phyloP scores from a whole-genome alignment of 2,329 filamentous ascomycete species.

The Mycogone perniciosa region DNA sequence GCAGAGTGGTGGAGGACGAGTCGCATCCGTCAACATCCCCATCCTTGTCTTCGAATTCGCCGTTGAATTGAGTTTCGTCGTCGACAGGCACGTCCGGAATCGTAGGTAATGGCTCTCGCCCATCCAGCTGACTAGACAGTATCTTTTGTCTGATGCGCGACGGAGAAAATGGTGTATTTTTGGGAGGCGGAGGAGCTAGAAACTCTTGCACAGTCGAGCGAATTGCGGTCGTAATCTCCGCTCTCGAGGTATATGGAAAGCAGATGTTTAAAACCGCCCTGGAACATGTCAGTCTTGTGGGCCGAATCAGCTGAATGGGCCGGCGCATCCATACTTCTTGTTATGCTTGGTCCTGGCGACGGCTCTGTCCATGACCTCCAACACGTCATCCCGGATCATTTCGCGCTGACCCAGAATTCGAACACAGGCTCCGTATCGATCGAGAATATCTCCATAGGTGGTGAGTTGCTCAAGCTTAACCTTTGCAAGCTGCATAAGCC shows the following conservation, averaged over 20 bases:
- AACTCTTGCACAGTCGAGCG: conserved; percentile 83
- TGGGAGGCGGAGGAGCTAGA: conserved; percentile 61
- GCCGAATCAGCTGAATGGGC: neutral
- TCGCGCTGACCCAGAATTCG: conserved; percentile 79
- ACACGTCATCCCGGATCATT: conserved; percentile 77
- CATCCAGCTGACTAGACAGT: conserved; percentile 56
- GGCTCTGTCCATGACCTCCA: conserved; percentile 80
- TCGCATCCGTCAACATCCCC: conserved; percentile 46
- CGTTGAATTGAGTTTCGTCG: conserved; percentile 20
- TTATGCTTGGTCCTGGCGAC: conserved; percentile 84
- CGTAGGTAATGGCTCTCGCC: conserved; percentile 40
- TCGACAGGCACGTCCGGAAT: conserved; percentile 45
- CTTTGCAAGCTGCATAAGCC: conserved; percentile 96
- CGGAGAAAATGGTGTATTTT: conserved; percentile 73
- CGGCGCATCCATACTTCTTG: conserved; percentile 52
- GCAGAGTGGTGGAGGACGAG: conserved; percentile 55
- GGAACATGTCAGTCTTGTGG: conserved; percentile 3
- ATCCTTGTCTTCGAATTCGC: conserved; percentile 39
- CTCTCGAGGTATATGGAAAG: conserved; percentile 93
- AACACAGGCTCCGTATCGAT: conserved; percentile 84
- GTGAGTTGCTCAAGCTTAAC: conserved; percentile 86
- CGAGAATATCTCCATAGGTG: conserved; percentile 87
- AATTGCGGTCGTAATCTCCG: conserved; percentile 90
- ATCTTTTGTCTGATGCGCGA: conserved; percentile 83
- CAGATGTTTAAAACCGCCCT: conserved; percentile 77